These are phyloP conservation scores for Dendrocalamus sinicus DNA, from an alignment of 176 grass and related monocot species.

Conservation along the genomic window DNA sequence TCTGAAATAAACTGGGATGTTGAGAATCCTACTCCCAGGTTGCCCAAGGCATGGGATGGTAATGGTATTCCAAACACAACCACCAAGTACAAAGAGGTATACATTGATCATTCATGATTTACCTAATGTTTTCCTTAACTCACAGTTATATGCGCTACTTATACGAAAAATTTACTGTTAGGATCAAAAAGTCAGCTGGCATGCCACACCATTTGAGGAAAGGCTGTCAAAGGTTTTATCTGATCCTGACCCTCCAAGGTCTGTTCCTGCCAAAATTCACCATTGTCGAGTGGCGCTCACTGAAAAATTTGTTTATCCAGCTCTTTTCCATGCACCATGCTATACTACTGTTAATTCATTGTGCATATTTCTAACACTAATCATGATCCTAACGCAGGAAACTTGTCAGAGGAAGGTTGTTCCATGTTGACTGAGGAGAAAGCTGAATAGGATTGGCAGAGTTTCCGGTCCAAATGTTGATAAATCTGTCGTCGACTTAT, in stretches of 20 bases:
- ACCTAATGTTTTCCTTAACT: not conserved
- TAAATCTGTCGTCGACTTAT: not conserved
- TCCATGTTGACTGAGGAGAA: slow-evolving; percentile 15
- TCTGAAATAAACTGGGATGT: slow-evolving; percentile 43
- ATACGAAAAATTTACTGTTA: slow-evolving; percentile 37
- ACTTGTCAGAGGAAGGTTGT: slow-evolving; percentile 25
- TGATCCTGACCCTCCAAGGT: slow-evolving; percentile 56
- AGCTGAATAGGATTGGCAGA: not conserved
- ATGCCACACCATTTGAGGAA: slow-evolving; percentile 75
- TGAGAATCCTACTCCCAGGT: slow-evolving; percentile 26
- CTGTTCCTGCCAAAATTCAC: not conserved
- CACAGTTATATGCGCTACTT: not conserved
- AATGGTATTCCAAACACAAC: slow-evolving; percentile 86
- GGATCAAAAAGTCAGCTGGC: slow-evolving; percentile 79
- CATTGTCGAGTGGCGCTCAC: not conserved
- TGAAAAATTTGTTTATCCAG: slow-evolving; percentile 1
- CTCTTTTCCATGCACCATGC: not conserved
- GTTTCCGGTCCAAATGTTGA: not conserved
- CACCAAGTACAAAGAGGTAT: slow-evolving; percentile 77
- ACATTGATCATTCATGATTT: not conserved
- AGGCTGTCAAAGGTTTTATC: slow-evolving; percentile 74
- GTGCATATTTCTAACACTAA: no score
- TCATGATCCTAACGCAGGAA: slow-evolving; percentile 8
- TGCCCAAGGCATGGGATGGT: slow-evolving; percentile 42
- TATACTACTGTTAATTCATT: not conserved